These are phyloP conservation scores for Haematococcus sp. DNA, from an alignment of 139 green algal genomes.

Conservation along the genomic window DNA sequence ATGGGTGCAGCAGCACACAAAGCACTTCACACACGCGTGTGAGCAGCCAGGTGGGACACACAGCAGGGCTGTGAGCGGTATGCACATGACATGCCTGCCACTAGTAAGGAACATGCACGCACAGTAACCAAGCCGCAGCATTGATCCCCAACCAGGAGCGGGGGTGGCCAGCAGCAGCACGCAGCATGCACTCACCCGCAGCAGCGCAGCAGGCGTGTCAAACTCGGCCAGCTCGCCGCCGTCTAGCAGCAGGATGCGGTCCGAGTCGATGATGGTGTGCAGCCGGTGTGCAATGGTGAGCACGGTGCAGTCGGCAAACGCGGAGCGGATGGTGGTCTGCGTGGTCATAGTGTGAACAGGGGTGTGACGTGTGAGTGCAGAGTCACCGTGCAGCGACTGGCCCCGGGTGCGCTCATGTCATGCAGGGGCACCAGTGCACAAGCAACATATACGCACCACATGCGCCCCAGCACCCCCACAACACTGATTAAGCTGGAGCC, in stretches of 20 bases:
- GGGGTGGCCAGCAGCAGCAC: too few species aligned
- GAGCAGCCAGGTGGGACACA: not conserved
- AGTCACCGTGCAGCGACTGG: too few species aligned
- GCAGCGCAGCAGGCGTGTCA: slow-evolving; percentile 49
- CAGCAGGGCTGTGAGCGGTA: not conserved
- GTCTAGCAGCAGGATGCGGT: slow-evolving; percentile 70
- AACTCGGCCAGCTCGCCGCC: slow-evolving; percentile 58
- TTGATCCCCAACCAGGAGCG: not conserved
- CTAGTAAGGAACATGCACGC: not conserved
- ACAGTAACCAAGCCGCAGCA: not conserved
- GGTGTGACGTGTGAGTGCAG: too few species aligned
- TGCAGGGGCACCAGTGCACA: too few species aligned
- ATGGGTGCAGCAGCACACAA: not conserved
- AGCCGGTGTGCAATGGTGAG: slow-evolving; percentile 68
- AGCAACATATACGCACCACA: too few species aligned
- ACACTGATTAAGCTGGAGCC: too few species aligned
- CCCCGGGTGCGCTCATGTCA: too few species aligned
- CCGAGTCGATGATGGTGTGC: slow-evolving; percentile 75
- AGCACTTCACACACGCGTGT: not conserved
- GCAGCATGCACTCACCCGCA: slow-evolving; percentile 24
- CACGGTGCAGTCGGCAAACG: slow-evolving; percentile 49
- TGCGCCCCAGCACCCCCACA: not conserved
- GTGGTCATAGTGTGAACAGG: slow-evolving; percentile 16
- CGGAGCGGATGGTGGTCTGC: slow-evolving; percentile 41
- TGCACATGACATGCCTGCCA: not conserved